Base-by-base conservation (phyloP, 805 yeast genomes). In the Lipomyces lipofer region DNA sequence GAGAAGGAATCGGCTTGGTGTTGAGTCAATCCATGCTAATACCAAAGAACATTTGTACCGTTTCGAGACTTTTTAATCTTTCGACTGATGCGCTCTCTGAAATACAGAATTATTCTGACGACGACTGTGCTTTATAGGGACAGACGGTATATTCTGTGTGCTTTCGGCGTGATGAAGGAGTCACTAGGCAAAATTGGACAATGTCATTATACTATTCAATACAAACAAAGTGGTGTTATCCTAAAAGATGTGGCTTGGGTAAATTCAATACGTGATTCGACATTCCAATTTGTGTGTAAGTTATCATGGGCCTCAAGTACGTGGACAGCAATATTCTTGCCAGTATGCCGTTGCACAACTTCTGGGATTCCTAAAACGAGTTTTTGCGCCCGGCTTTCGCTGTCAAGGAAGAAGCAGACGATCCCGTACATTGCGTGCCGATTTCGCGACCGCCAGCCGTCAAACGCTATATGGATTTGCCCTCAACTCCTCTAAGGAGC, bases 241-340 rank as follows among this genome's bases (percentile, higher is more conserved):
- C 36, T 32, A 8, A 32, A 32, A 32, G 7, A 32, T 32, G 36
- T 32, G 13, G 36, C 36, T 32, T 32, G 36, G 13, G 13, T 32
- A 8, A 15, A 15, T n/a, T 32, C 36, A 32, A 12, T 5, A 32
- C 19, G 36, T 1, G 36, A 32, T 32, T 8, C 5, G 36, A n/a
- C 5, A 15, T 1, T 32, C 3, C 19, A 32, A 9, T 32, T 32
- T 32, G 36, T 32, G 9, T 32, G 36, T 9, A 32, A 32, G 36
- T n/a, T 13, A 15, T n/a, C n/a, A n/a, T n/a, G n/a, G n/a, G 13
- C 19, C 36, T 33, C 36, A 33, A 7, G 2, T 12, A 33, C 19
- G 36, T 33, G 36, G 19, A 33, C 36, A n/a, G 36, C 36, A 33
- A n/a, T n/a, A n/a, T n/a, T n/a, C 36, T 33, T 33, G 36, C 36